phyloP scores from a whole-genome alignment of 2,329 filamentous ascomycete species.

The Colletotrichum echinochloae region DNA sequence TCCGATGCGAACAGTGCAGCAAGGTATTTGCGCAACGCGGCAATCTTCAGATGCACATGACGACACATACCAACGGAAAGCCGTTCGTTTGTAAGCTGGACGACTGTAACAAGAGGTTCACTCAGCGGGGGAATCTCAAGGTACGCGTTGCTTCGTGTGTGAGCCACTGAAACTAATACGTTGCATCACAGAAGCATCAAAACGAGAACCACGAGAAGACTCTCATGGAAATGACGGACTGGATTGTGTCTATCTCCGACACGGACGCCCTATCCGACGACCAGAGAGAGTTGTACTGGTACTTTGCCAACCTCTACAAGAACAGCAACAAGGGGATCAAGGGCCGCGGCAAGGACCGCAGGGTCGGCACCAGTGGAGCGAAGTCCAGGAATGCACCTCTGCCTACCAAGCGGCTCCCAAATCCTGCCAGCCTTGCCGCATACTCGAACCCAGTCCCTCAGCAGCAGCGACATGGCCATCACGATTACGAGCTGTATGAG shows the following conservation, averaged over 20 bases:
- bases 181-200: slow-evolving; percentile 77
- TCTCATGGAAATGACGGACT: slow-evolving; percentile 76
- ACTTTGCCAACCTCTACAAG: slow-evolving; percentile 91
- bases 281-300: slow-evolving; percentile 84
- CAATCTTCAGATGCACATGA: slow-evolving; percentile 85
- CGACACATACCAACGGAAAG: slow-evolving; percentile 82
- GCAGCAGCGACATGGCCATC: no score
- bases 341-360: slow-evolving; percentile 87
- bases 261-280: slow-evolving; percentile 71
- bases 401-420: not conserved
- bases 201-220: slow-evolving; percentile 91
- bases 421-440: no score
- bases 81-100: slow-evolving; percentile 86
- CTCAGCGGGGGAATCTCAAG: slow-evolving; percentile 92
- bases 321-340: slow-evolving; percentile 99
- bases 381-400: slow-evolving; percentile 40
- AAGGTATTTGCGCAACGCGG: slow-evolving; percentile 88
- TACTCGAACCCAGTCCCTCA: no score
- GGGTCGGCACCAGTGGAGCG: slow-evolving; percentile 59
- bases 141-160: slow-evolving; percentile 55
- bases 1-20: slow-evolving; percentile 81
- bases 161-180: slow-evolving; percentile 9
- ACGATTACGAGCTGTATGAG: no score
- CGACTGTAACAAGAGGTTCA: slow-evolving; percentile 88
- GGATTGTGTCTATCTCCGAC: slow-evolving; percentile 67